Conservation (phyloP, 257 asterid genomes). For the Forsythia suspensa region DNA sequence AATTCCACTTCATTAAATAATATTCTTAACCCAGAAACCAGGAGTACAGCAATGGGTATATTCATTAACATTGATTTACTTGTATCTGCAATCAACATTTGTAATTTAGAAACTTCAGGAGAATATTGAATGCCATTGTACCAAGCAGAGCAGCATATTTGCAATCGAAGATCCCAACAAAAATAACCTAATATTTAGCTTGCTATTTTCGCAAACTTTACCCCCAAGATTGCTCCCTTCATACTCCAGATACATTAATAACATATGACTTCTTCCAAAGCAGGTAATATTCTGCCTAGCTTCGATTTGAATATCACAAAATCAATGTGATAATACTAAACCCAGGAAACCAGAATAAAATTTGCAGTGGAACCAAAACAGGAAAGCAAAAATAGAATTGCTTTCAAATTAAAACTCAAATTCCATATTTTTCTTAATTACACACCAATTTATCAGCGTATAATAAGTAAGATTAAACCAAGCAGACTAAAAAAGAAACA, state of each 20-base stretch:
- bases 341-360: slow-evolving; percentile 1
- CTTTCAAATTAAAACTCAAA: slow-evolving; percentile 8
- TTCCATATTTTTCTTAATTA: slow-evolving; percentile 6
- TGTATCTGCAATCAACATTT: slow-evolving; percentile 63
- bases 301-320: not conserved
- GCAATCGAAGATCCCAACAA: not conserved
- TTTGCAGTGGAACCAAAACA: not conserved
- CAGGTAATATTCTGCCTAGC: not conserved
- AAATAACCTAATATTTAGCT: slow-evolving; percentile 8
- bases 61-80: slow-evolving; percentile 97
- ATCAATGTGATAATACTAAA: not conserved
- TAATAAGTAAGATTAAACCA: slow-evolving; percentile 4
- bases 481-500: not conserved
- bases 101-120: slow-evolving; percentile 4
- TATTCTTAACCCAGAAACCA: slow-evolving; percentile 74
- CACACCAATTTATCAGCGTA: slow-evolving; percentile 7
- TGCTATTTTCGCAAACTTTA: not conserved
- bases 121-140: slow-evolving; percentile 15
- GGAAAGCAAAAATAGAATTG: slow-evolving; percentile 9
- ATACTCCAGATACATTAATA: not conserved
- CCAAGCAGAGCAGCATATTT: slow-evolving; percentile 15
- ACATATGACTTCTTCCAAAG: too few relatives aligned
- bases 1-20: slow-evolving; percentile 80
- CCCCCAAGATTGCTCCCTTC: slow-evolving; percentile 2
- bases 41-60: slow-evolving; percentile 75